These are phyloP conservation scores for Debaryomyces sp. DNA, from an alignment of 1,139 yeast species.

Conservation along the genomic window DNA sequence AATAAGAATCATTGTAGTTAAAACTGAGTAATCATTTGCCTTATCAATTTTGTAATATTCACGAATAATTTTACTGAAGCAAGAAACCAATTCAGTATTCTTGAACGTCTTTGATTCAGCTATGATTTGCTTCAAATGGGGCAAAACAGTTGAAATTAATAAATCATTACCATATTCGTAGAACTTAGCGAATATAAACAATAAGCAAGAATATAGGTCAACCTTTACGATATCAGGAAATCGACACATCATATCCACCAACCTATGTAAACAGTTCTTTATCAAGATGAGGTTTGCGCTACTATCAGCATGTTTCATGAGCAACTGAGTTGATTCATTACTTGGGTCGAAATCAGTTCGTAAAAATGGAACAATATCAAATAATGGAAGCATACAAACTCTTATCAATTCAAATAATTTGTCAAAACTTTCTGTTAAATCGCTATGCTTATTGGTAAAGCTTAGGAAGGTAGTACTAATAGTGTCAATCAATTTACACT, in stretches of 20 bases:
- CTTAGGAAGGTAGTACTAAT: slow-evolving; percentile 51
- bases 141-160: slow-evolving; percentile 55
- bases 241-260: slow-evolving; percentile 61
- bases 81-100: slow-evolving; percentile 32
- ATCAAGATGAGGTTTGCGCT: slow-evolving; percentile 43
- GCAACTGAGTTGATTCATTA: slow-evolving; percentile 35
- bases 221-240: slow-evolving; percentile 69
- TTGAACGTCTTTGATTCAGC: slow-evolving; percentile 28
- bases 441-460: slow-evolving; percentile 22
- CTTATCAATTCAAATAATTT: slow-evolving; percentile 81
- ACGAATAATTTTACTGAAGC: slow-evolving; percentile 41
- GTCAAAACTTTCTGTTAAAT: slow-evolving; percentile 57
- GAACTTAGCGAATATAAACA: slow-evolving; percentile 64
- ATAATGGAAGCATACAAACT: slow-evolving; percentile 67
- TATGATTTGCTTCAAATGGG: slow-evolving; percentile 56
- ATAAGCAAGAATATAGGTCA: slow-evolving; percentile 71
- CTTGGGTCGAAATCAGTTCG: slow-evolving; percentile 45
- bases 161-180: slow-evolving; percentile 51
- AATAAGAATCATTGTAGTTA: slow-evolving; percentile 62
- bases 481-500: slow-evolving; percentile 56
- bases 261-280: slow-evolving; percentile 54
- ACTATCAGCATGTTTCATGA: slow-evolving; percentile 34
- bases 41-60: slow-evolving; percentile 26
- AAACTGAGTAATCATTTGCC: slow-evolving; percentile 44
- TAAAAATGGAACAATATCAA: slow-evolving; percentile 62